Conservation (phyloP, 345 rosid genomes). For the Streptanthus diversifolius region DNA sequence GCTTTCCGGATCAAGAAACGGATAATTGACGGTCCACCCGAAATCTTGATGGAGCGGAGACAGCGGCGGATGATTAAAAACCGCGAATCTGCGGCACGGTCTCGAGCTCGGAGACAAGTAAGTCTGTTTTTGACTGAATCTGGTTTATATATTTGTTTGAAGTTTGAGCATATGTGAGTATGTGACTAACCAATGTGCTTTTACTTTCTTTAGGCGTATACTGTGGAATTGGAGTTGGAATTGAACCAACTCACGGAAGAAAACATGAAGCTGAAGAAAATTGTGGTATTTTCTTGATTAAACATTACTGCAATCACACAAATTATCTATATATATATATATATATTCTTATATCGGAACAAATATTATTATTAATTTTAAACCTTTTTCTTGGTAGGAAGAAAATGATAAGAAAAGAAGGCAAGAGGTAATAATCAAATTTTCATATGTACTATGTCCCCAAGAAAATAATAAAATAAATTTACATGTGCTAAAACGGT, state of each 20-base stretch:
- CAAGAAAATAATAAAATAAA: background rate
- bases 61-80: slow-evolving; percentile 92
- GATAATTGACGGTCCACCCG: slow-evolving; percentile 60
- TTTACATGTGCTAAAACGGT: background rate
- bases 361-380: background rate
- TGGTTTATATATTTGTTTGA: background rate
- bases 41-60: slow-evolving; percentile 71
- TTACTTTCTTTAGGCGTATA: slow-evolving; percentile 56
- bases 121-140: background rate
- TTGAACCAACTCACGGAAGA: slow-evolving; percentile 74
- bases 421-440: slow-evolving; percentile 48
- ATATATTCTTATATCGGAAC: background rate
- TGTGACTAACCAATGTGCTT: background rate
- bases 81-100: slow-evolving; percentile 87
- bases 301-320: background rate
- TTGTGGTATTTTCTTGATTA: slow-evolving; percentile 44
- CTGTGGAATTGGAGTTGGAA: slow-evolving; percentile 84
- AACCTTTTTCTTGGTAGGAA: slow-evolving; percentile 36
- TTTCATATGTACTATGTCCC: background rate
- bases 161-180: background rate
- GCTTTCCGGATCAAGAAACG: slow-evolving; percentile 46
- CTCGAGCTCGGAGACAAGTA: slow-evolving; percentile 96
- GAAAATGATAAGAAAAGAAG: slow-evolving; percentile 49
- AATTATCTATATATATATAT: background rate
- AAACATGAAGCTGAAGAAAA: slow-evolving; percentile 58